Conservation (phyloP, 768 basidiomycete genomes). For the Mycena albidolilacea region DNA sequence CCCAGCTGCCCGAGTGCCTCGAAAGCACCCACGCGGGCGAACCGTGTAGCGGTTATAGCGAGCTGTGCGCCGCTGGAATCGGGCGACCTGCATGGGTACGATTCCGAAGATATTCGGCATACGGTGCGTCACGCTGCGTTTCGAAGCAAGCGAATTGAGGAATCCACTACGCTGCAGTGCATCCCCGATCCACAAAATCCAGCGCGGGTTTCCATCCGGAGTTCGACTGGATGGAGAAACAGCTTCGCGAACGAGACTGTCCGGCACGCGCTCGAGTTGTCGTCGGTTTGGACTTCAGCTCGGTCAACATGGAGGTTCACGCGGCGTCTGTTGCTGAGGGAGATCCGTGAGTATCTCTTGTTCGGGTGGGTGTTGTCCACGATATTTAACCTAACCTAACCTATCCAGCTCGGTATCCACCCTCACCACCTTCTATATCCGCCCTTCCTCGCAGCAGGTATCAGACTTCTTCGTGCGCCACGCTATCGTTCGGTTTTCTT, state of each 20-base stretch:
- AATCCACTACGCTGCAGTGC: not conserved
- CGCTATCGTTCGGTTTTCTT: too few relatives aligned
- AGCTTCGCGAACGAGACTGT: constrained; percentile 35
- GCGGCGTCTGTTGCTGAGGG: constrained; percentile 37
- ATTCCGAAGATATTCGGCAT: not conserved
- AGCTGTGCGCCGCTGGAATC: not conserved
- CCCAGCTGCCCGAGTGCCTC: constrained; percentile 42
- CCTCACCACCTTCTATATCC: constrained; percentile 43
- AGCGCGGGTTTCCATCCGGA: constrained; percentile 17
- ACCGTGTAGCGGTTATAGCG: not conserved
- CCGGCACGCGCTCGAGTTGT: too few relatives aligned
- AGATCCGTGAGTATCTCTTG: constrained; percentile 34
- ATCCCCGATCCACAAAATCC: not conserved
- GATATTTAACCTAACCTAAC: not conserved
- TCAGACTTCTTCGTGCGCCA: constrained; percentile 44
- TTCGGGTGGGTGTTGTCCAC: too few relatives aligned
- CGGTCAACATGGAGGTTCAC: constrained; percentile 33
- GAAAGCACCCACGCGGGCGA: constrained; percentile 22
- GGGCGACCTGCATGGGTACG: constrained; percentile 5
- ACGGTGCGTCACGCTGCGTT: not conserved
- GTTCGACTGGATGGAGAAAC: constrained; percentile 42
- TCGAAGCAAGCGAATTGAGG: too few relatives aligned
- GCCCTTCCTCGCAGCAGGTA: constrained; percentile 44
- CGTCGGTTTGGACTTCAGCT: constrained; percentile 27
- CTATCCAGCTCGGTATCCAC: not conserved